Evolutionary conservation across 352 stramenopile species (phyloP).

Genomic region (Phytophthora aleatoria): DNA sequence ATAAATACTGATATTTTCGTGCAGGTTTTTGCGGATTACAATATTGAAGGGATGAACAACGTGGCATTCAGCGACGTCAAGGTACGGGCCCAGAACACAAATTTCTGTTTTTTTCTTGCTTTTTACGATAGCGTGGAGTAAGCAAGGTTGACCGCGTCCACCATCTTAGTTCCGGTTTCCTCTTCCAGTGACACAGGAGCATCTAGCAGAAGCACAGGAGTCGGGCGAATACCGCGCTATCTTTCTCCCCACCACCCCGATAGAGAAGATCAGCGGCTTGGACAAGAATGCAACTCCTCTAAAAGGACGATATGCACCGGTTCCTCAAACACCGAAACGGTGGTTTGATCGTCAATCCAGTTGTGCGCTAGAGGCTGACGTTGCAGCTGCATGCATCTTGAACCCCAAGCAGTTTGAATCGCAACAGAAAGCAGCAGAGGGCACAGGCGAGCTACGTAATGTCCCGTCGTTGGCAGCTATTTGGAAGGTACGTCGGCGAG

Average conservation of each 20-base stretch:
- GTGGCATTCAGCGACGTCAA: constrained; percentile 75
- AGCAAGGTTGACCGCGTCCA: constrained; percentile 6
- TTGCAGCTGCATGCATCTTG: constrained; percentile 66
- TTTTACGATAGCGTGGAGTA: neutral
- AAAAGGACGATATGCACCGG: constrained; percentile 35
- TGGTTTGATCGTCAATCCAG: constrained; percentile 79
- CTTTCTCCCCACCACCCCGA: constrained; percentile 44
- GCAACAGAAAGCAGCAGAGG: constrained; percentile 49
- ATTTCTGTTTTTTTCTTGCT: neutral
- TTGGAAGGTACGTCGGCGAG: constrained; percentile 60
- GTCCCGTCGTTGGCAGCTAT: constrained; percentile 83
- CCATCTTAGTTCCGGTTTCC: constrained; percentile 66
- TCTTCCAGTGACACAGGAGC: constrained; percentile 56
- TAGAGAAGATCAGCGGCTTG: constrained; percentile 42
- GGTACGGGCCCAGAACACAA: constrained; percentile 25
- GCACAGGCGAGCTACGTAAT: constrained; percentile 51
- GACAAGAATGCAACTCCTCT: constrained; percentile 21
- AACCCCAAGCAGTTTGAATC: constrained; percentile 57
- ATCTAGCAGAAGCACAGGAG: constrained; percentile 34
- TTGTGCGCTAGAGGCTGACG: constrained; percentile 77
- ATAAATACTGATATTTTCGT: neutral
- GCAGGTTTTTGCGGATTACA: constrained; percentile 91
- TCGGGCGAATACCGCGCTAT: constrained; percentile 35
- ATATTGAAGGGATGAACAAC: constrained; percentile 92
- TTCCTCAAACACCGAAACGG: constrained; percentile 32